Evolutionary conservation across 176 grass and related monocot genomes (phyloP), one percentile per base, ranked within the genome.

Genomic region (Poa pratensis): DNA sequence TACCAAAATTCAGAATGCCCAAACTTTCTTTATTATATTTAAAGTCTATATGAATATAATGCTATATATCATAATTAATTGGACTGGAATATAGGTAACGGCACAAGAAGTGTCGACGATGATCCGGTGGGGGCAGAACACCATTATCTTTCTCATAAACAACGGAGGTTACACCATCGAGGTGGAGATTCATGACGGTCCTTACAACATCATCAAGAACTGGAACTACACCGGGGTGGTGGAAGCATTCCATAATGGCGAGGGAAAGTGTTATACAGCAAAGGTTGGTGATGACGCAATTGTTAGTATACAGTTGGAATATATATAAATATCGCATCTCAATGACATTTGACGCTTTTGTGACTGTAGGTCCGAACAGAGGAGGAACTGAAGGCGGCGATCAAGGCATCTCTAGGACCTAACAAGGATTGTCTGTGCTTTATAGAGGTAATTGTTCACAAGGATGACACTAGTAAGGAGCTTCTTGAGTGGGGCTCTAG

Each of bases 81-180:
- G 42, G 40, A 50, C 32, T 64, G 61, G 10, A 80, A 77, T 30
- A 59, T 68, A 88, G 84, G 90, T 92, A 46, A 83, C 87, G 2
- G 79, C 90, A 28, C 87, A 88, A 60, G 90, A 92, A 27, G 90
- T 92, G 39, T 86, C 90, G 1, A 92, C 90, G 2, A 92, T 92
- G 90, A 73, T 92, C 5, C 83, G 90, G 9, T 92, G 78, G 66
- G 83, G 55, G 5, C 90, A 86, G 39, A 86, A 92, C 60, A 92
- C 4, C 65, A 83, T 92, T 2, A 92, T 92, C 9, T 90, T 92
- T 20, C 87, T 92, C 48, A 92, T 92, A 78, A 92, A 92, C 79
- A 92, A 92, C 12, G 90, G 87, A 16, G 90, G 90, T 17, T 90
- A 92, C 75, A 92, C 87, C 5, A 90, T 92, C 8, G 90, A 92